Conservation (phyloP, 768 basidiomycete genomes). For the Coprinellus aureogranulatus region DNA sequence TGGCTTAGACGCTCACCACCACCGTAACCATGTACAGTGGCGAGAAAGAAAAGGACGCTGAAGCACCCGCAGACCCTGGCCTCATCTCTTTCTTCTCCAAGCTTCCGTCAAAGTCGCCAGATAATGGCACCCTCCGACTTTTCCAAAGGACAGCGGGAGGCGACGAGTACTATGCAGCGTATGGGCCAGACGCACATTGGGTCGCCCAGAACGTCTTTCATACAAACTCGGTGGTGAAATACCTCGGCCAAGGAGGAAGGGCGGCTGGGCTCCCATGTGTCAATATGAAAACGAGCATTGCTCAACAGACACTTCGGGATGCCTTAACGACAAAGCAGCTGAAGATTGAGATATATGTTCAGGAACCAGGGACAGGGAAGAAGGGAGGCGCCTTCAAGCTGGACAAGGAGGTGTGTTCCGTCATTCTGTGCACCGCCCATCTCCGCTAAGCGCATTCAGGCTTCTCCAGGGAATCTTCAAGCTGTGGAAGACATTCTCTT, state of each 20-base stretch:
- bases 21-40: neutral
- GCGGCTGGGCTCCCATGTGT: constrained; percentile 69
- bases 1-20: no score
- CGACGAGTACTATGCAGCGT: constrained; percentile 80
- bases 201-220: constrained; percentile 80
- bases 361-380: constrained; percentile 71
- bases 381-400: constrained; percentile 73
- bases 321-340: constrained; percentile 89
- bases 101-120: constrained; percentile 65
- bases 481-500: constrained; percentile 86
- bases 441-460: constrained; percentile 28
- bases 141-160: constrained; percentile 62
- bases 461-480: constrained; percentile 63
- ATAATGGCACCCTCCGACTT: constrained; percentile 80
- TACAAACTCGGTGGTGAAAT: constrained; percentile 91
- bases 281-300: constrained; percentile 69
- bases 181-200: constrained; percentile 85
- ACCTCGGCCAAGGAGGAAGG: constrained; percentile 69
- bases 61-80: constrained; percentile 58
- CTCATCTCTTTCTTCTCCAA: constrained; percentile 71
- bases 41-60: neutral
- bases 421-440: neutral
- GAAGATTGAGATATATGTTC: constrained; percentile 86
- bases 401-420: constrained; percentile 66
- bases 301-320: constrained; percentile 81